These are phyloP conservation scores for Solanum tarapatanum DNA, from an alignment of 257 asterid genomes.

Conservation along the genomic window DNA sequence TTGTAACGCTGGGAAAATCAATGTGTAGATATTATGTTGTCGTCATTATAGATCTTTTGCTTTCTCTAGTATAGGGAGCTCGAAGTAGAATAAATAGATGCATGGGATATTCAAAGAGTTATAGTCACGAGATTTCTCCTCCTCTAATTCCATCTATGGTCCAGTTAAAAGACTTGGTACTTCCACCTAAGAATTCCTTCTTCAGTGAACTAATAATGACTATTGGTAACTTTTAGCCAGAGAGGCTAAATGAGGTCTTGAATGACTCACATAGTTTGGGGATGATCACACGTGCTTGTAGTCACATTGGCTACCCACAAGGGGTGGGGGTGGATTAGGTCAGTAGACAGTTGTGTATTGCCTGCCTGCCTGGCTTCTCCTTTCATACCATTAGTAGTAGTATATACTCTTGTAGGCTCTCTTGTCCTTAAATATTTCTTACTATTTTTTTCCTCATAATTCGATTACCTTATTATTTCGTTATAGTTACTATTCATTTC, in stretches of 20 bases:
- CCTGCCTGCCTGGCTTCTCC: not conserved
- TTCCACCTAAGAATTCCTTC: not conserved
- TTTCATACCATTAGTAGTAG: not conserved
- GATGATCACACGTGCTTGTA: not conserved
- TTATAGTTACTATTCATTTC: not conserved
- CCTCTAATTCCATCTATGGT: not conserved
- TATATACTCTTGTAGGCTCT: not conserved
- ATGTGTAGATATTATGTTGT: not conserved
- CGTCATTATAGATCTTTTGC: not conserved
- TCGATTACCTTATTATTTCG: not conserved
- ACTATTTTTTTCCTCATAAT: not conserved
- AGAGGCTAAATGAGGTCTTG: not conserved
- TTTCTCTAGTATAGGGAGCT: not conserved
- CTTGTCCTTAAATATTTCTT: not conserved
- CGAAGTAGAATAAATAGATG: not conserved
- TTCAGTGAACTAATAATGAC: not conserved
- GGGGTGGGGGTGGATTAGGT: not conserved
- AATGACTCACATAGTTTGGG: not conserved
- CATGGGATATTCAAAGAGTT: not conserved
- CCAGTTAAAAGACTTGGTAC: not conserved
- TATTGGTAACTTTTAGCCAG: not conserved
- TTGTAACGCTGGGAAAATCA: not conserved
- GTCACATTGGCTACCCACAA: not conserved
- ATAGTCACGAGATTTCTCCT: not conserved
- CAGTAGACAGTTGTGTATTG: not conserved